Evolutionary conservation across 345 rosid genomes (phyloP), one percentile per base, ranked within the genome.

Genomic region (Eucalyptus cloeziana): DNA sequence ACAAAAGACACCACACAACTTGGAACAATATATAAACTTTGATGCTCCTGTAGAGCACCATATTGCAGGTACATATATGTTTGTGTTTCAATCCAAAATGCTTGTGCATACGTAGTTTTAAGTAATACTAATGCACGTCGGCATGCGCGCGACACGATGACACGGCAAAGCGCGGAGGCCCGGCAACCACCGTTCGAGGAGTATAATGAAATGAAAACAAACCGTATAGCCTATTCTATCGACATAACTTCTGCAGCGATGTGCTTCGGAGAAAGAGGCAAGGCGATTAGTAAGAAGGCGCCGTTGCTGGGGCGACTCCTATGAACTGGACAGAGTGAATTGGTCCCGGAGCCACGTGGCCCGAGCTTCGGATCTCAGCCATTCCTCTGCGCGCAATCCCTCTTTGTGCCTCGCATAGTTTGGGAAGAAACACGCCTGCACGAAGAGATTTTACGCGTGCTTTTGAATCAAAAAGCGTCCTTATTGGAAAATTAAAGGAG

Each of bases 351-450:
- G 96, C 95, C 31, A 88, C 94, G 31, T 89, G 31, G 6, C 97
- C 97, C 2, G 97, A 94, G 95, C 98, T 97, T 58, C 89, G 87
- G 76, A 96, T 92, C 90, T 95, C 97, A 1, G 94, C 91, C 94
- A 93, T 93, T 91, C 64, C 96, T 89, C 99, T 95, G 14, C 96
- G 89, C 19, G 83, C 90, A 43, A 92, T 91, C 69, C 88, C 93
- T 88, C 89, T 90, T 88, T 91, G 95, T 13, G 94, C 91, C 90
- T 94, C 95, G 80, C 99, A 97, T 54, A 97, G 91, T 90, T 93
- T 94, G 25, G 99, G 97, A 89, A 97, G 95, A 91, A 92, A 96
- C 31, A 96, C 96, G 51, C 99, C 99, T 97, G 86, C 49, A 40
- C 83, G 4, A 21, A 11, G 47, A 40, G 24, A 37, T 37, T 37